Evolutionary conservation across 495 filamentous ascomycete species (phyloP), one percentile per base, ranked within the genome.

Genomic region (Aspergillus kassunensis): DNA sequence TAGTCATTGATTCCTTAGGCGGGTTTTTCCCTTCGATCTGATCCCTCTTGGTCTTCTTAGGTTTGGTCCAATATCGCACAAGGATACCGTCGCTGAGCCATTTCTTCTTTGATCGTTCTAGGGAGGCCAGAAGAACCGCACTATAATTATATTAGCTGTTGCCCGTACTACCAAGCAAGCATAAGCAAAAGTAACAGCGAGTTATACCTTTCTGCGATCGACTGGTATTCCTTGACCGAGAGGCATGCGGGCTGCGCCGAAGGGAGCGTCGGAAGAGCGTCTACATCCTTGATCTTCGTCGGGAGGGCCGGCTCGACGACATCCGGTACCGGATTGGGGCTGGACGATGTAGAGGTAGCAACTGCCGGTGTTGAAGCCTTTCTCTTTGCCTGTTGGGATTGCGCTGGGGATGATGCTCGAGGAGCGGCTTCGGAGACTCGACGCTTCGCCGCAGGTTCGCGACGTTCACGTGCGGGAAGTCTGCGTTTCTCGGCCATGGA

Each of bases 41-140:
- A 44, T 81, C 78, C 21, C 88, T 84, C 69, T 88, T 90, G 44
- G 83, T 82, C 72, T 91, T 95, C 49, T 81, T 79, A 6, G 91
- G 90, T 59, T 97, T 96, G 10, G 86, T 86, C 86, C 91, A 97
- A 68, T 95, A 97, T 58, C 87, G 88, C 54, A 93, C 90, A 53
- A 99, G 88, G 30, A 96, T 84, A 15, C 88, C 86, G 56, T 95
- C 90, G 57, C 77, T 84, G 8, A 90, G 78, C 95, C 95, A 97
- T 81, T 84, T 87, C 57, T 86, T 80, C 48, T 89, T 89, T 42
- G 95, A 97, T 44, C 89, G 82, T 42, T 85, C 75, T 15, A 99
- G 77, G 4, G 95, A 91, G 45, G 88, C 82, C 43, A 85, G 77
- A 42, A 97, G 76, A 6, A 99, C 88, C 43, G 87, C 89, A 67